Evolutionary conservation across 2,329 filamentous ascomycete genomes (phyloP), one percentile per base, ranked within the genome.

Genomic region (Domatiomyces catenatus): DNA sequence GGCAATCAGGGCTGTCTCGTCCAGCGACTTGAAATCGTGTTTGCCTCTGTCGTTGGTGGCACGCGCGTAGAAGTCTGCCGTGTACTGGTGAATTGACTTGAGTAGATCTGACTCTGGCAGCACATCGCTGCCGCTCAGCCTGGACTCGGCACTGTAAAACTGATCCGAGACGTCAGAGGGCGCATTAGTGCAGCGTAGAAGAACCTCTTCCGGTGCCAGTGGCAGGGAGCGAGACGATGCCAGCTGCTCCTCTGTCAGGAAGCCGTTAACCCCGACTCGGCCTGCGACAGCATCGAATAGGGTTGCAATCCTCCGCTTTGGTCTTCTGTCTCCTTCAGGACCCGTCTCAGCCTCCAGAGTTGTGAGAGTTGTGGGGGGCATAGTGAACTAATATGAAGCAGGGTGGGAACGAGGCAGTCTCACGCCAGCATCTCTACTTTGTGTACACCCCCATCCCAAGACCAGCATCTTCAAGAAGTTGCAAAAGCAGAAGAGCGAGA

Each of bases 1-100:
- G 1, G 77, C 76, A 56, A 82, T 69, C 50, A 83, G 61, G 1
- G 79, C 77, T 7, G 76, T 81, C 62, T 80, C 78, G 52, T 81
- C 76, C 69, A 83, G 70, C 52, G 71, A 77, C 46, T 67, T 68
- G 57, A 71, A 75, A 48, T 72, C 68, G 32, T 63, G 58, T 44
- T 59, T 60, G 2, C 66, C 67, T 5, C 58, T 56, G 20, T 66
- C 61, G 1, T 54, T 52, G 2, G 63, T 64, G 2, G 63, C 61
- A 36, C 62, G 61, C 26, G 61, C 65, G 60, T 79, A 81, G 56
- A 74, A 75, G 47, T 78, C 74, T 0, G 77, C 72, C 2, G 72
- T 63, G 60, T 81, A 80, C 1, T 70, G 64, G 60, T 81, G 77
- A 19, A 80, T 63, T 1, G 74, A 69, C 56, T 74, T 75, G 15